Percentiles rank a stretch among this genome's conserved stretches.
Conservation (phyloP, 164 flowering plant genomes). For the Euptelea pleiosperma region DNA sequence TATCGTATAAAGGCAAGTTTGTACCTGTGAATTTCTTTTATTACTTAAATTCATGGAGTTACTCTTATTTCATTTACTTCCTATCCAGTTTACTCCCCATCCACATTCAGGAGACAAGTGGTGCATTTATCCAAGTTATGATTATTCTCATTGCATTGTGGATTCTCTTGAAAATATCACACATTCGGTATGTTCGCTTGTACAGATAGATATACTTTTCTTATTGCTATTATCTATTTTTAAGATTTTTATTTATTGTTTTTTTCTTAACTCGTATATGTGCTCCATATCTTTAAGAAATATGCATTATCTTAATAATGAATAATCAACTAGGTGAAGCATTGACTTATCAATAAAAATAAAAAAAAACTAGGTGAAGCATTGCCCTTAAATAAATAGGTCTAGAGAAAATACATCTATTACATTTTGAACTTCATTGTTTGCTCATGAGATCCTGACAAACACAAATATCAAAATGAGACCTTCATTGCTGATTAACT, state of each 20-base stretch:
- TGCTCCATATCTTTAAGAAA: too few species aligned
- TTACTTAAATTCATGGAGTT: slow-evolving; percentile 3
- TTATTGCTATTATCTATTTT: not conserved
- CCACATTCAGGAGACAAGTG: slow-evolving; percentile 97
- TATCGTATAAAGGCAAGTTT: slow-evolving; percentile 89
- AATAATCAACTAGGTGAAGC: too few species aligned
- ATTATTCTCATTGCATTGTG: slow-evolving; percentile 95
- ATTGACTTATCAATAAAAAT: too few species aligned
- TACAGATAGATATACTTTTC: not conserved
- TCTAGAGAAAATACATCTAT: too few species aligned
- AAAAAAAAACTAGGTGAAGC: too few species aligned
- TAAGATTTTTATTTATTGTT: not conserved
- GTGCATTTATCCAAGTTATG: slow-evolving; percentile 99
- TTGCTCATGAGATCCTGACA: too few species aligned
- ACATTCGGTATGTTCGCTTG: slow-evolving; percentile 67
- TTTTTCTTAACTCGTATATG: too few species aligned
- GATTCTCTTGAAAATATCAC: slow-evolving; percentile 96
- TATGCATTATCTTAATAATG: too few species aligned
- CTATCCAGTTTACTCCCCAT: slow-evolving; percentile 82
- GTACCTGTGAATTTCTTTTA: not conserved
- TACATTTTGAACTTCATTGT: too few species aligned
- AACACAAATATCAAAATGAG: too few species aligned
- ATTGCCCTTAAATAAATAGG: too few species aligned
- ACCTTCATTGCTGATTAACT: too few species aligned
- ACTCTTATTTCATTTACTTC: slow-evolving; percentile 6